Percentiles rank a stretch among this genome's conserved stretches.
Evolutionary conservation across 2,329 filamentous ascomycete genomes (phyloP).

Genomic region (Stachybotrys elegans): DNA sequence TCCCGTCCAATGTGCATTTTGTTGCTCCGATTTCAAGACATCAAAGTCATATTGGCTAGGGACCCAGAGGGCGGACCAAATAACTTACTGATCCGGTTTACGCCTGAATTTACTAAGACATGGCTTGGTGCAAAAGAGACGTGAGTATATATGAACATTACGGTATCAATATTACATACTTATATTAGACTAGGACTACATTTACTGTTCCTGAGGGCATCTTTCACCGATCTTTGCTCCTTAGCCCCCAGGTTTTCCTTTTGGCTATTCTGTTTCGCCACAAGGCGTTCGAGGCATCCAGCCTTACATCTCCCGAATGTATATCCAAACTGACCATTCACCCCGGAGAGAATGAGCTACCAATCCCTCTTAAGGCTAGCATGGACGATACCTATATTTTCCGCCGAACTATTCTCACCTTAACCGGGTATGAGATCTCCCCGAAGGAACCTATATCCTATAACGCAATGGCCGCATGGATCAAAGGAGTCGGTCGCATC

Average conservation of each 20-base stretch:
- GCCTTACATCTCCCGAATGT: slow-evolving; percentile 14
- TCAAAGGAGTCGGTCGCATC: slow-evolving; percentile 5
- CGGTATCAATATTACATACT: no score
- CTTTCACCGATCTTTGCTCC: slow-evolving; percentile 26
- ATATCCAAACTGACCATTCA: slow-evolving; percentile 19
- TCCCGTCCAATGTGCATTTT: slow-evolving; percentile 12
- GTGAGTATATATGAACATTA: no score
- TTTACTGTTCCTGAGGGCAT: slow-evolving; percentile 30
- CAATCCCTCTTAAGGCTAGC: slow-evolving; percentile 1
- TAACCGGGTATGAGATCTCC: slow-evolving; percentile 10
- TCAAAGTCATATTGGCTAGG: slow-evolving; percentile 9
- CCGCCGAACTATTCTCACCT: slow-evolving; percentile 1
- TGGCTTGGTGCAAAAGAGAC: slow-evolving; percentile 14
- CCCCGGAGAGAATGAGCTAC: slow-evolving; percentile 15
- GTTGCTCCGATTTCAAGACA: slow-evolving; percentile 11
- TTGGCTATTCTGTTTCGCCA: slow-evolving; percentile 22
- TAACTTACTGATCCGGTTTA: slow-evolving; percentile 11
- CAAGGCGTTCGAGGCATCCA: slow-evolving; percentile 15
- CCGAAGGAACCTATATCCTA: slow-evolving; percentile 9
- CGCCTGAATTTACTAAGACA: slow-evolving; percentile 17
- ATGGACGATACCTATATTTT: slow-evolving; percentile 6
- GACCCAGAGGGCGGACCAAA: slow-evolving; percentile 11
- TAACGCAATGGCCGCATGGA: slow-evolving; percentile 10
- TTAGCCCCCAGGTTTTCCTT: slow-evolving; percentile 28
- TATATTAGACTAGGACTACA: no score